A percentile compares a stretch with the other conserved stretches of the same genome.
phyloP scores from a whole-genome alignment of 257 asterid genomes.

The Plantago elongata region DNA sequence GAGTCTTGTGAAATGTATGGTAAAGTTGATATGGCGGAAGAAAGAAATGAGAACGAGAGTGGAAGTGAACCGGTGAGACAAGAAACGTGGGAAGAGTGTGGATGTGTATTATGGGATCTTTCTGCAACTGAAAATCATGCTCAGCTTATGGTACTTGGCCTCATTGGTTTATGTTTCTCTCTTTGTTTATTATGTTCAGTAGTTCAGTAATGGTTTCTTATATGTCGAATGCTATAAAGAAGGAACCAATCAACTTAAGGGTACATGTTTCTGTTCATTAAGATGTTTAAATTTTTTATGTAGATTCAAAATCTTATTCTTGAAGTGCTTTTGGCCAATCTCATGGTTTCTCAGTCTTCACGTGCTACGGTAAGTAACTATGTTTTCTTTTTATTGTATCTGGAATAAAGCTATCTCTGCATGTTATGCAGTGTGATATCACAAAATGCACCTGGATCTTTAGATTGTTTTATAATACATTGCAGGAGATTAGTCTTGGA shows the following conservation, averaged over 20 bases:
- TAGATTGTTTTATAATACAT: conserved; percentile 19
- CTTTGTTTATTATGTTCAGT: not conserved
- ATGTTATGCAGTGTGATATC: conserved; percentile 3
- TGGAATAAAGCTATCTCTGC: not conserved
- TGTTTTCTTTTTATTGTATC: too few relatives aligned
- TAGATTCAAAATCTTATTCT: conserved; percentile 83
- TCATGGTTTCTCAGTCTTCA: conserved; percentile 53
- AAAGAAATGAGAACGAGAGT: conserved; percentile 24
- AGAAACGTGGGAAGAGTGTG: conserved; percentile 82
- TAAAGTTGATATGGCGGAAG: conserved; percentile 24
- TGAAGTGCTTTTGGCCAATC: conserved; percentile 83
- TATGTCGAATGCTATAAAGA: not conserved
- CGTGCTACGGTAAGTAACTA: conserved; percentile 59
- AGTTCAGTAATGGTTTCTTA: conserved; percentile 15
- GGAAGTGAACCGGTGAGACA: conserved; percentile 33
- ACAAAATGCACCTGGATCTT: conserved; percentile 10
- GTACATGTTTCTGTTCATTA: conserved; percentile 1
- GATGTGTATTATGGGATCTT: conserved; percentile 96
- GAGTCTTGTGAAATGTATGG: conserved; percentile 31
- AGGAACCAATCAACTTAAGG: not conserved
- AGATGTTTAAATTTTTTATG: conserved; percentile 15
- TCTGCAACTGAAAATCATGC: conserved; percentile 87
- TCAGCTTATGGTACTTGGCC: conserved; percentile 61
- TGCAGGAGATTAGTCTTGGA: conserved; percentile 91
- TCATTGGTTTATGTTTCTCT: conserved; percentile 7